Percentiles rank a stretch among this genome's conserved stretches.
Evolutionary conservation across 139 green algal species (phyloP).

Genomic region (Chlamydomonas sphaeroides): DNA sequence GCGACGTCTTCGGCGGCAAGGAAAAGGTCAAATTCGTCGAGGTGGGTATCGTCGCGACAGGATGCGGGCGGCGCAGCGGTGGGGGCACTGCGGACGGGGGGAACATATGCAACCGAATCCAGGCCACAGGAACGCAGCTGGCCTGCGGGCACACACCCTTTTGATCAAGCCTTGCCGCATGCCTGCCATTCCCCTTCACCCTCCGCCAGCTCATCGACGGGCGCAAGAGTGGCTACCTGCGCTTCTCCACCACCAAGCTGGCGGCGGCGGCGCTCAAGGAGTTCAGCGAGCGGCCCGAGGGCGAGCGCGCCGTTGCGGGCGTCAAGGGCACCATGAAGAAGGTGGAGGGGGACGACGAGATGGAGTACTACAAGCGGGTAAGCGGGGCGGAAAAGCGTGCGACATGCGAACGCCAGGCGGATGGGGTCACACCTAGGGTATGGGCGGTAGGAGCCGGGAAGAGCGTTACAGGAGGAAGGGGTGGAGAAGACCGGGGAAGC

Average conservation of each 20-base stretch:
- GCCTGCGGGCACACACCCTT: no score
- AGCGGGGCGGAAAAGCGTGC: neutral
- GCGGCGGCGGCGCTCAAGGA: slow-evolving; percentile 40
- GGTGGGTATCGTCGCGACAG: slow-evolving; percentile 33
- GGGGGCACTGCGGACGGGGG: no score
- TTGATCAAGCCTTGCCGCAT: no score
- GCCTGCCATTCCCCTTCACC: no score
- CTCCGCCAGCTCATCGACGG: slow-evolving; percentile 39
- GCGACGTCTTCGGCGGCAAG: slow-evolving; percentile 60
- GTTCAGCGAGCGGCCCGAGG: slow-evolving; percentile 47
- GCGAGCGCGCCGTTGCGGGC: slow-evolving; percentile 55
- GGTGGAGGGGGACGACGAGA: slow-evolving; percentile 76
- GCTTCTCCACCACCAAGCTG: slow-evolving; percentile 56
- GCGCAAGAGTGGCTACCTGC: slow-evolving; percentile 54
- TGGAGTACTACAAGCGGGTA: slow-evolving; percentile 66
- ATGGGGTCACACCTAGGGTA: no score
- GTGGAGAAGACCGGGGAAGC: no score
- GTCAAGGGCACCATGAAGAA: slow-evolving; percentile 51
- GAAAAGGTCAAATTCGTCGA: slow-evolving; percentile 67
- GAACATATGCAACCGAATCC: no score
- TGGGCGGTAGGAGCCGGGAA: no score
- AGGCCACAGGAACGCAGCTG: no score
- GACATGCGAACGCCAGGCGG: neutral
- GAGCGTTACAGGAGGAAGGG: no score
- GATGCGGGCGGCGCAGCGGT: no score